Conservation (phyloP, 306 rosid species). For the Lablab purpureus region DNA sequence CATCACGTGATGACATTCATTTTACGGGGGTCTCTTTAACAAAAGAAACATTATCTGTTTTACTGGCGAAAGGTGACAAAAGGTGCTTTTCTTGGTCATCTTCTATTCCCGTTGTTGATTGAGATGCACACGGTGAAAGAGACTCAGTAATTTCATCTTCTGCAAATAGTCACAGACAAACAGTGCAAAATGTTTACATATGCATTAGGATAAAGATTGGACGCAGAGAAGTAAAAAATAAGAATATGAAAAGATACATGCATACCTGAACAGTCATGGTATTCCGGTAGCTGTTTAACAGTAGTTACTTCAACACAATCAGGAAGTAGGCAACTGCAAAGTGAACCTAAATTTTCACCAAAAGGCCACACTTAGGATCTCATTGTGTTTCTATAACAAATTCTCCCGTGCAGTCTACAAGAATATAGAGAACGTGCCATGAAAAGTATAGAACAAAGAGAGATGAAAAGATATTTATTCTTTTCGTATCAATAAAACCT, state of each 20-base stretch:
- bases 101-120: conserved; percentile 47
- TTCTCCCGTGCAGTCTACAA: neutral
- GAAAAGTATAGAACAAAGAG: conserved; percentile 14
- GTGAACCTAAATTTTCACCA: conserved; percentile 67
- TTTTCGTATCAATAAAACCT: too few species aligned
- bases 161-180: conserved; percentile 39
- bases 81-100: conserved; percentile 70
- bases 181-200: conserved; percentile 11
- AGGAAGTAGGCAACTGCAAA: conserved; percentile 92
- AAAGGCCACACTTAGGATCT: conserved; percentile 13
- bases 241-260: conserved; percentile 21
- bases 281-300: conserved; percentile 84
- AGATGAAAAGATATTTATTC: neutral
- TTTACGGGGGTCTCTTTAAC: conserved; percentile 58
- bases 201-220: neutral
- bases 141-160: conserved; percentile 73
- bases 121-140: conserved; percentile 48
- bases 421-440: conserved; percentile 10
- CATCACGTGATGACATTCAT: neutral
- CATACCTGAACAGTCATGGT: conserved; percentile 75
- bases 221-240: neutral
- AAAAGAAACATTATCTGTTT: conserved; percentile 59
- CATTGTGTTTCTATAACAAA: conserved; percentile 1
- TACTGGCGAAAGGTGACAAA: conserved; percentile 55
- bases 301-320: conserved; percentile 83